Conservation (phyloP, 345 rosid species). For the Gossypium anomalum region DNA sequence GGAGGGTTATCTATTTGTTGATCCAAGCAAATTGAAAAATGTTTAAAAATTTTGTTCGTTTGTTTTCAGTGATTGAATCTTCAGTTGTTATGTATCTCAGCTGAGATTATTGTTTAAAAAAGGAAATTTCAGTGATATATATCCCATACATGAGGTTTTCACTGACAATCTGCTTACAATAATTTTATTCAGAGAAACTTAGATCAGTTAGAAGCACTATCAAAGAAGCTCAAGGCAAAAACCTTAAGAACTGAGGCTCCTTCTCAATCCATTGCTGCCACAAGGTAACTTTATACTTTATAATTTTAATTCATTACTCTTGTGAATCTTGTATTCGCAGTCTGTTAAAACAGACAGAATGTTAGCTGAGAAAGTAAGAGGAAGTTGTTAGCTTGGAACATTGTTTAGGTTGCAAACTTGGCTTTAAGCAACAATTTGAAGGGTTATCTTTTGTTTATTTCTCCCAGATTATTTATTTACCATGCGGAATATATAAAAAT, state of each 20-base stretch:
- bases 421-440: neutral
- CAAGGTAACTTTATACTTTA: slow-evolving; percentile 49
- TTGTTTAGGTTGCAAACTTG: neutral
- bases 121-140: neutral
- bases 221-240: slow-evolving; percentile 93
- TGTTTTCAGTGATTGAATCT: neutral
- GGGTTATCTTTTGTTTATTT: neutral
- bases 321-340: neutral
- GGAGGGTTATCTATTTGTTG: neutral
- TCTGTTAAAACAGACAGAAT: neutral
- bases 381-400: neutral
- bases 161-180: slow-evolving; percentile 16
- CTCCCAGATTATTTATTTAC: neutral
- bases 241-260: slow-evolving; percentile 84
- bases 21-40: neutral
- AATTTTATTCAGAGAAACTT: slow-evolving; percentile 66
- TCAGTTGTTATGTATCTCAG: neutral
- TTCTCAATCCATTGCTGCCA: slow-evolving; percentile 91
- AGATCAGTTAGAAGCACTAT: slow-evolving; percentile 88
- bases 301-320: neutral
- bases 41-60: neutral
- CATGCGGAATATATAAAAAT: neutral
- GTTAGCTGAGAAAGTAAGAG: slow-evolving; percentile 3
- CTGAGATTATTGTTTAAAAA: neutral
- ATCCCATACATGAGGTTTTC: slow-evolving; percentile 9